These are phyloP conservation scores for Malassezia sp. DNA, from an alignment of 1,284 basidiomycete genomes.

Conservation along the genomic window DNA sequence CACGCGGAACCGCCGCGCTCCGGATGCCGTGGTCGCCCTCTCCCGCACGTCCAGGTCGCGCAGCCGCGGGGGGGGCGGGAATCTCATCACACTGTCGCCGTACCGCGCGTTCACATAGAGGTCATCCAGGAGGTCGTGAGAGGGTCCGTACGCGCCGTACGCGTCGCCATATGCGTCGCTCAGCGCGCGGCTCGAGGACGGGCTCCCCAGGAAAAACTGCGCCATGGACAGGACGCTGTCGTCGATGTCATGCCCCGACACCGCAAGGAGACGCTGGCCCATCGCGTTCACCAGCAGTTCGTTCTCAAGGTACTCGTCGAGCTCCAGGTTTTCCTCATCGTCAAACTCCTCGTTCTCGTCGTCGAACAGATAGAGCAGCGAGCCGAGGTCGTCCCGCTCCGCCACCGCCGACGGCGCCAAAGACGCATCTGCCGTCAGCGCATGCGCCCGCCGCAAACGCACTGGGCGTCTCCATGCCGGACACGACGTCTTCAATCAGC, in stretches of 20 bases:
- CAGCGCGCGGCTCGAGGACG: background rate
- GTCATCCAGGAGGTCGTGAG: too few species aligned
- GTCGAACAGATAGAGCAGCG: constrained; percentile 26
- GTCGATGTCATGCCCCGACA: constrained; percentile 19
- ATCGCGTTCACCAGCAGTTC: constrained; percentile 25
- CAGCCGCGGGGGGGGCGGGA: constrained; percentile 3
- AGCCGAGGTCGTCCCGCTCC: constrained; percentile 23
- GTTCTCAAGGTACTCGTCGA: constrained; percentile 23
- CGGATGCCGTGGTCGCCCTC: too few species aligned
- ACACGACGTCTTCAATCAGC: constrained; percentile 9
- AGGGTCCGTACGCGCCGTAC: too few species aligned
- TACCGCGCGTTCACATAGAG: too few species aligned
- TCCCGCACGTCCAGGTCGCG: background rate
- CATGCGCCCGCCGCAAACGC: too few species aligned
- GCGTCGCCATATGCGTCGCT: background rate
- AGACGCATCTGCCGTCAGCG: background rate
- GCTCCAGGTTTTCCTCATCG: constrained; percentile 17
- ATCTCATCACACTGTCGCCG: too few species aligned
- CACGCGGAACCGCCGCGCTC: too few species aligned
- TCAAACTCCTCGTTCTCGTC: constrained; percentile 1
- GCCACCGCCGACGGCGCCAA: constrained; percentile 19
- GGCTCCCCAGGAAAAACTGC: constrained; percentile 10
- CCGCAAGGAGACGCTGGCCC: constrained; percentile 23
- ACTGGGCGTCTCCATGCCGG: background rate
- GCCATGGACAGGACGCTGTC: constrained; percentile 1